Evolutionary conservation across 352 stramenopile genomes (phyloP).

Genomic region (Saprolegnia parasitica): DNA sequence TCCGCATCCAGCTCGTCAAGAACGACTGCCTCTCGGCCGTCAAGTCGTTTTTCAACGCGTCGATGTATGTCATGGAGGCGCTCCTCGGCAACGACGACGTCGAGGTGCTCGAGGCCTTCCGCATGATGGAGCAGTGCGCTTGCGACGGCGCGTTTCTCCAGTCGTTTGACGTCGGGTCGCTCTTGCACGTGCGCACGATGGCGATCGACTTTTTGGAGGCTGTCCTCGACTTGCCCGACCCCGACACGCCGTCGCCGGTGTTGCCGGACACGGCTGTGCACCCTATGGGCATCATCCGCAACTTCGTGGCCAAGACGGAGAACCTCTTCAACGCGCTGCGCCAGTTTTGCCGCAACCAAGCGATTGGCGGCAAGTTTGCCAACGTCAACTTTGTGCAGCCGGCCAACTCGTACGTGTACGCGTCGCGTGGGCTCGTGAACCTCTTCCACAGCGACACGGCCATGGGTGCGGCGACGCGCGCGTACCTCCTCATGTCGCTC

Average conservation of each 20-base stretch:
- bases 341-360: constrained; percentile 50
- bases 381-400: constrained; percentile 74
- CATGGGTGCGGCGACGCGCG: constrained; percentile 65
- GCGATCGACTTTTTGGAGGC: constrained; percentile 73
- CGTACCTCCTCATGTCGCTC: constrained; percentile 58
- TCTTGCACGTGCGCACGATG: constrained; percentile 53
- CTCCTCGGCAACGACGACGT: constrained; percentile 75
- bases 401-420: constrained; percentile 61
- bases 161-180: constrained; percentile 65
- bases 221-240: constrained; percentile 76
- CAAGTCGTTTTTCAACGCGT: constrained; percentile 78
- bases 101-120: constrained; percentile 74
- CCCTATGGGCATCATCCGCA: constrained; percentile 77
- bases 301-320: constrained; percentile 87
- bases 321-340: constrained; percentile 59
- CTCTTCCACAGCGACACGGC: constrained; percentile 65
- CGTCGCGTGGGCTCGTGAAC: constrained; percentile 61
- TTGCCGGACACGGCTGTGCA: constrained; percentile 59
- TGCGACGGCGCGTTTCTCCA: constrained; percentile 65
- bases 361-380: constrained; percentile 59
- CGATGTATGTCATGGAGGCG: constrained; percentile 64
- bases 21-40: constrained; percentile 77
- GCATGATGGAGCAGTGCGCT: constrained; percentile 66
- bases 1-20: constrained; percentile 69
- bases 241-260: constrained; percentile 63